Evolutionary conservation across 2,329 filamentous ascomycete species (phyloP).

Genomic region (Chrysosporium queenslandicum): DNA sequence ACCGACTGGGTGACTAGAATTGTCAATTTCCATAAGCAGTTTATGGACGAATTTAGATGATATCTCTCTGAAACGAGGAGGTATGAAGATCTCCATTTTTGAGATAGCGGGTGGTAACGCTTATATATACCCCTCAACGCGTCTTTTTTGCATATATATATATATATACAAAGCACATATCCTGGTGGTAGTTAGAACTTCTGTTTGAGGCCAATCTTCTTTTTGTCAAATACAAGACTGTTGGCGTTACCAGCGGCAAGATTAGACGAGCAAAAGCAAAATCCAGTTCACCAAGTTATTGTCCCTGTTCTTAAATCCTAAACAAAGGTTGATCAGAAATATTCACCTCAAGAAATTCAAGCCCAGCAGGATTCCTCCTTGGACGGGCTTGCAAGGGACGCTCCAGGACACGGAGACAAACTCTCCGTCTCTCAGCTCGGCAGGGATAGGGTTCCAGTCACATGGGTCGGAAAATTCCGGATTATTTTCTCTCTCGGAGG

Average conservation of each 20-base stretch:
- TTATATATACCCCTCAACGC: not conserved
- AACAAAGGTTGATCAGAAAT: too few relatives aligned
- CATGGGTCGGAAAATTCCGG: constrained; percentile 8
- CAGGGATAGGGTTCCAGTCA: not conserved
- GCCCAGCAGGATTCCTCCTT: too few relatives aligned
- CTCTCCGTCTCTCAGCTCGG: not conserved
- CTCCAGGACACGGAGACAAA: not conserved
- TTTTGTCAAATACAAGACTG: too few relatives aligned
- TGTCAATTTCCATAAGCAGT: constrained; percentile 79
- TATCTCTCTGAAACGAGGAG: too few relatives aligned
- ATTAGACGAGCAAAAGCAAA: not conserved
- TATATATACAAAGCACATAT: too few relatives aligned
- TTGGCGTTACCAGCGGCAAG: too few relatives aligned
- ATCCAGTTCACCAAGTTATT: not conserved
- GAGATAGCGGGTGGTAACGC: not conserved
- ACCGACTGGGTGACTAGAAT: constrained; percentile 89
- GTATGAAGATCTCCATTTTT: too few relatives aligned
- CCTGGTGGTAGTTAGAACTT: too few relatives aligned
- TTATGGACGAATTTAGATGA: constrained; percentile 66
- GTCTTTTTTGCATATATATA: not conserved
- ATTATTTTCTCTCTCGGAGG: not conserved
- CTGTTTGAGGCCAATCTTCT: too few relatives aligned
- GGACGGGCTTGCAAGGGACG: not conserved
- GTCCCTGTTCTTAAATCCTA: too few relatives aligned
- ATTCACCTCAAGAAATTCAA: too few relatives aligned